A percentile compares a stretch with the other conserved stretches of the same genome.
phyloP scores from a whole-genome alignment of 108 stramenopile genomes.

The Pseudonitzschia multistriata region DNA sequence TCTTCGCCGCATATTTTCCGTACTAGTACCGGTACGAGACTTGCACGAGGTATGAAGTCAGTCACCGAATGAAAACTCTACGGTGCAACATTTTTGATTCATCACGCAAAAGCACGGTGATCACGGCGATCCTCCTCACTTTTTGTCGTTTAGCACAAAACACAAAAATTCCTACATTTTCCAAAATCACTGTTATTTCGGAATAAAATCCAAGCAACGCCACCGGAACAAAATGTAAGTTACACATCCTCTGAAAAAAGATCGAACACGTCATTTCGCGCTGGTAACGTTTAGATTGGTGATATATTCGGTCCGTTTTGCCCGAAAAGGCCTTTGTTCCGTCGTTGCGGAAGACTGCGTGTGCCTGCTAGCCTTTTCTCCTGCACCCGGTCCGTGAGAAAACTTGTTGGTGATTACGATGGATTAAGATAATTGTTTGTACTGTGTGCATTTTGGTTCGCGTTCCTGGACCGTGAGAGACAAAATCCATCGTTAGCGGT shows the following conservation, averaged over 20 bases:
- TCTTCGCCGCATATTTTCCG: no score
- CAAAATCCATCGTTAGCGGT: not conserved
- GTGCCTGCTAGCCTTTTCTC: not conserved
- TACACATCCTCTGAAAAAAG: not conserved
- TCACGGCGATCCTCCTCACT: not conserved
- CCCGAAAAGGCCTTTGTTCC: not conserved
- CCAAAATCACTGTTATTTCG: conserved; percentile 2
- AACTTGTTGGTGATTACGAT: not conserved
- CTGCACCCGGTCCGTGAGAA: not conserved
- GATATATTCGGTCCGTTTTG: not conserved
- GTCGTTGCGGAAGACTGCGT: not conserved
- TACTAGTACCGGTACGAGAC: not conserved
- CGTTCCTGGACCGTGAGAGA: not conserved
- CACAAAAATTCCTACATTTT: conserved; percentile 3
- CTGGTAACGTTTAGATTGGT: not conserved
- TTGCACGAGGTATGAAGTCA: not conserved
- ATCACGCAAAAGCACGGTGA: not conserved
- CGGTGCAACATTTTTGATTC: not conserved
- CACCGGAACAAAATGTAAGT: conserved; percentile 7
- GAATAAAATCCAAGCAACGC: not conserved
- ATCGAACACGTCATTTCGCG: not conserved
- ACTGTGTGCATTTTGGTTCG: not conserved
- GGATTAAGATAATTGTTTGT: not conserved
- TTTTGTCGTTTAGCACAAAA: not conserved
- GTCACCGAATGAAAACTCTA: conserved; percentile 1